Percentiles rank a stretch among this genome's conserved stretches.
These are phyloP conservation scores for Metschnikowia similis DNA, from an alignment of 805 yeast species.

Conservation along the genomic window DNA sequence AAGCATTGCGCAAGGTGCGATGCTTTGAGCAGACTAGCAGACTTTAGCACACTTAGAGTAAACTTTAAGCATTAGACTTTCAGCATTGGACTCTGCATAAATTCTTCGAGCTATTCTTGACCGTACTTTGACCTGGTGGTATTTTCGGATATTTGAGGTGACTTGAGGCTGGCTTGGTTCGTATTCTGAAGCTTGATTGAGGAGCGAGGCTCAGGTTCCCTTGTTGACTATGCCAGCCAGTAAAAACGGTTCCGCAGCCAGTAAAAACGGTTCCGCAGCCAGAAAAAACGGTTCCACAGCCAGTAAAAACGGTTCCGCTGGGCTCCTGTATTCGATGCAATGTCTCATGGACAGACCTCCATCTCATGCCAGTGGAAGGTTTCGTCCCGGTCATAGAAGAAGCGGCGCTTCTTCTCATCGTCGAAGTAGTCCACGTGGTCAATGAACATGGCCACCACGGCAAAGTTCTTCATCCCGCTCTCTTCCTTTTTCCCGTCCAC, in stretches of 20 bases:
- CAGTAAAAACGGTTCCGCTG: not conserved
- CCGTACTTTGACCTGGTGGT: too few relatives aligned
- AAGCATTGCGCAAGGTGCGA: too few relatives aligned
- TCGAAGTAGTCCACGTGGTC: conserved; percentile 69
- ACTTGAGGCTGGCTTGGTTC: too few relatives aligned
- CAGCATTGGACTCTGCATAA: too few relatives aligned
- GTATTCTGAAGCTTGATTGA: too few relatives aligned
- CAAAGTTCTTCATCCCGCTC: conserved; percentile 61
- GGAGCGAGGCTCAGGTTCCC: too few relatives aligned
- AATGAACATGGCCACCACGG: conserved; percentile 63
- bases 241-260: not conserved
- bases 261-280: not conserved
- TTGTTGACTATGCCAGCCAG: too few relatives aligned
- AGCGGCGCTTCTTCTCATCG: conserved; percentile 53
- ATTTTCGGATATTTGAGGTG: too few relatives aligned
- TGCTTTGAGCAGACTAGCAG: too few relatives aligned
- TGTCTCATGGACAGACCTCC: conserved; percentile 66
- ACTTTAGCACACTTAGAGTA: too few relatives aligned
- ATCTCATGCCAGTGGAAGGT: conserved; percentile 67
- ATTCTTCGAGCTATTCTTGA: too few relatives aligned
- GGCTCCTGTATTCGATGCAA: not conserved
- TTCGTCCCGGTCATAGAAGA: conserved; percentile 48
- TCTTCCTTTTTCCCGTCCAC: conserved; percentile 75
- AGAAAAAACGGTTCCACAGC: not conserved
- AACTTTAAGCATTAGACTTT: too few relatives aligned